Percentiles rank a stretch among this genome's conserved stretches.
Conservation (phyloP, 805 yeast species). For the Saccharomycopsis synnaedendra region DNA sequence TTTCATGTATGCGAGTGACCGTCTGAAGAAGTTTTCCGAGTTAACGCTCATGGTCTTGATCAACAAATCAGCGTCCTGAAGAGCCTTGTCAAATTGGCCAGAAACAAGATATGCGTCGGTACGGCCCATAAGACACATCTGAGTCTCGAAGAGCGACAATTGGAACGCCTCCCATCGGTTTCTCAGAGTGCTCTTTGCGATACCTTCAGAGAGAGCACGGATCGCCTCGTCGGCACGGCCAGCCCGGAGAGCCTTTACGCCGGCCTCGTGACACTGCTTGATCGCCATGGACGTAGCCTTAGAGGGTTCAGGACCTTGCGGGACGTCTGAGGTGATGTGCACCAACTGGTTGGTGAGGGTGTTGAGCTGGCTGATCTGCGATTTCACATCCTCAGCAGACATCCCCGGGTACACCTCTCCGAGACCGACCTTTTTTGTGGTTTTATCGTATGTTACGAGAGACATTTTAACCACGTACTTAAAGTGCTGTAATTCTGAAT, state of each 20-base stretch:
- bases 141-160: slow-evolving; percentile 56
- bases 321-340: slow-evolving; percentile 34
- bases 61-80: slow-evolving; percentile 58
- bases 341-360: slow-evolving; percentile 30
- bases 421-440: neutral
- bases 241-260: slow-evolving; percentile 43
- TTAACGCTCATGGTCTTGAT: slow-evolving; percentile 44
- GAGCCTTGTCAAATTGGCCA: slow-evolving; percentile 45
- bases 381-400: slow-evolving; percentile 18
- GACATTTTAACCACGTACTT: neutral
- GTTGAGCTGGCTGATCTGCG: slow-evolving; percentile 26
- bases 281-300: slow-evolving; percentile 44
- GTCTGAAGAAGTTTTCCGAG: slow-evolving; percentile 63
- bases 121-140: slow-evolving; percentile 55
- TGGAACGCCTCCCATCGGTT: slow-evolving; percentile 68
- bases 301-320: slow-evolving; percentile 42
- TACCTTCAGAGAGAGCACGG: slow-evolving; percentile 52
- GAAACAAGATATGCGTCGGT: slow-evolving; percentile 55
- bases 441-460: neutral
- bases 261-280: slow-evolving; percentile 54
- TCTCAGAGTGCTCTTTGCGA: slow-evolving; percentile 57
- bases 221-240: slow-evolving; percentile 48
- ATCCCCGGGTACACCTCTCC: neutral
- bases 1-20: slow-evolving; percentile 52
- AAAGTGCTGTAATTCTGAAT: no score